Evolutionary conservation across 2,329 filamentous ascomycete species (phyloP).

Genomic region (Lomentospora prolificans): DNA sequence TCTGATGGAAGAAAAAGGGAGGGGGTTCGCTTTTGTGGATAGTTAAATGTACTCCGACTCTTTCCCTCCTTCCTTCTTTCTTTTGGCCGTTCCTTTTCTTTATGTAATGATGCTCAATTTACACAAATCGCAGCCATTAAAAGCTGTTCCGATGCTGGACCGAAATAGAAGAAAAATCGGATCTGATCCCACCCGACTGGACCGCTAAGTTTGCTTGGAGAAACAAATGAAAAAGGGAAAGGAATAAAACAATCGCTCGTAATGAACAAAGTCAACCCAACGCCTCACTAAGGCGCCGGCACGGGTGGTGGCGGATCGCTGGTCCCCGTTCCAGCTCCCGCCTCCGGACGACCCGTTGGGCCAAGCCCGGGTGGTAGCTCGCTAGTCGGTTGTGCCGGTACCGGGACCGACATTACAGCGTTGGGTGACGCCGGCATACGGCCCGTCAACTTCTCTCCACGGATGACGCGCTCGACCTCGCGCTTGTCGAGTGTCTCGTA

Average conservation of each 20-base stretch:
- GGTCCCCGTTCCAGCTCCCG: background rate
- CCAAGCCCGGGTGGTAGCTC: background rate
- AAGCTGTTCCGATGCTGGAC: too few species aligned
- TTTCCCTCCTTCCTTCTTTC: too few species aligned
- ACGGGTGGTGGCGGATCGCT: background rate
- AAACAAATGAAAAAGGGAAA: background rate
- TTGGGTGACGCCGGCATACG: slow-evolving; percentile 40
- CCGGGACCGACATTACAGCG: slow-evolving; percentile 12
- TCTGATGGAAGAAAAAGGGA: too few species aligned
- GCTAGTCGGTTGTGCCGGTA: background rate
- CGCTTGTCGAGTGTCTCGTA: slow-evolving; percentile 87
- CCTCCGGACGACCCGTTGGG: background rate
- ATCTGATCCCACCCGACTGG: too few species aligned
- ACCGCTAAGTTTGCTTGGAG: too few species aligned
- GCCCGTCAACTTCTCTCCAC: slow-evolving; percentile 68
- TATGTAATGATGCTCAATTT: too few species aligned
- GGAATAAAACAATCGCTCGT: background rate
- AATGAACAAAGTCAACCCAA: background rate
- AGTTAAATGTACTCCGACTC: too few species aligned
- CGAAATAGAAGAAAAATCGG: too few species aligned
- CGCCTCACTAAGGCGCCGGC: background rate
- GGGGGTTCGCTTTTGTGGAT: too few species aligned
- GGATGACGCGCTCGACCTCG: slow-evolving; percentile 84
- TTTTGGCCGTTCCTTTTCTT: too few species aligned
- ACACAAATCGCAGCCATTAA: too few species aligned